These are phyloP conservation scores for Trichosporon coremiiforme DNA, from an alignment of 1,284 basidiomycete species.

Conservation along the genomic window DNA sequence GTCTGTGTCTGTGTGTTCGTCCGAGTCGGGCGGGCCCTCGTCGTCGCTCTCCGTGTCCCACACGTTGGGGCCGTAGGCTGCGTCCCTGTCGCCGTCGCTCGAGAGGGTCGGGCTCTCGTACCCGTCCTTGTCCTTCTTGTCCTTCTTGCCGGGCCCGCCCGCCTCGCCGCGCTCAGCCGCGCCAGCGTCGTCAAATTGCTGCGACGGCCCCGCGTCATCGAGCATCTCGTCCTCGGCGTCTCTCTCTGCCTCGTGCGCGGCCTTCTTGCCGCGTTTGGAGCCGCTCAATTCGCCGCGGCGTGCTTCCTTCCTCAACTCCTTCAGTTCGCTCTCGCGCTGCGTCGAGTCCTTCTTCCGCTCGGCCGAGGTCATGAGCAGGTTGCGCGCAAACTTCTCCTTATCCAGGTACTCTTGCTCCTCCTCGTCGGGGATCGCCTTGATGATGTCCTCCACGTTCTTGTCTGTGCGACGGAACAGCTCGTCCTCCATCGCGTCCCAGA, in stretches of 20 bases:
- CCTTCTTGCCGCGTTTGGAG: background rate
- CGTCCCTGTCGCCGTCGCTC: background rate
- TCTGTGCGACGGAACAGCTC: conserved; percentile 15
- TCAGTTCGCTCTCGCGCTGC: background rate
- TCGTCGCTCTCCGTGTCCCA: conserved; percentile 12
- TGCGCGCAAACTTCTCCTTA: conserved; percentile 1
- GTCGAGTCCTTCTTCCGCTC: background rate
- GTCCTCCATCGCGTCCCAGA: conserved; percentile 16
- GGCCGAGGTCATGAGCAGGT: background rate
- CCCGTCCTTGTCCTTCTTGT: background rate
- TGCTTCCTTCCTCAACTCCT: conserved; percentile 4
- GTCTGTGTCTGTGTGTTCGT: background rate
- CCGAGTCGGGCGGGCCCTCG: background rate
- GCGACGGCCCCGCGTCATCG: background rate
- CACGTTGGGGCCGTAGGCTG: conserved; percentile 4
- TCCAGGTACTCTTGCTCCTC: conserved; percentile 4
- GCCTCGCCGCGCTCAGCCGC: background rate
- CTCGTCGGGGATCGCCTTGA: conserved; percentile 7
- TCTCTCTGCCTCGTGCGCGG: background rate
- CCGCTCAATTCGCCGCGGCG: background rate
- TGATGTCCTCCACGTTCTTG: conserved; percentile 19
- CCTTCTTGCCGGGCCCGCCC: no score
- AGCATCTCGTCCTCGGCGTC: background rate
- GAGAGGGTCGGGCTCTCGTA: background rate
- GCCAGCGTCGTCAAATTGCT: background rate